Base-by-base conservation (phyloP, 768 basidiomycete genomes). In the Chalciporus piperatus region DNA sequence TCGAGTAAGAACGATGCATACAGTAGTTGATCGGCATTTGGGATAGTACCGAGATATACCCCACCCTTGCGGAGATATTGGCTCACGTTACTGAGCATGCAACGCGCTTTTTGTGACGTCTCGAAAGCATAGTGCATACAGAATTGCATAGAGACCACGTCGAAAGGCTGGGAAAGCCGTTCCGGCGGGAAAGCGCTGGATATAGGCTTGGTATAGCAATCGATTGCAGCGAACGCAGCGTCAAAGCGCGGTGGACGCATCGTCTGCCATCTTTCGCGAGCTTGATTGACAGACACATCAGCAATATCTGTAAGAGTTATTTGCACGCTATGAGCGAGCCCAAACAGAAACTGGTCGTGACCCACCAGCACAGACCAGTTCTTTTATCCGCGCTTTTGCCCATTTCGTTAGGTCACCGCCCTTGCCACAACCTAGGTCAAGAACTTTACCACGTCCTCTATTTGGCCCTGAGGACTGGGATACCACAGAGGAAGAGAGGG, bases 91-190 rank as follows among this genome's bases (percentile, higher is more conserved):
- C 84, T 79, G 28, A 99, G 82, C 97, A 99, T 97, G 67, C 83
- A 87, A 28, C 91, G 80, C 22, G 85, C 89, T 65, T 97, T 97
- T 52, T 80, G 74, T 27, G 83, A 80, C n/a, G 80, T 87, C 69
- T 98, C 94, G 67, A 99, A 98, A 8, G 97, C 97, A 64, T 99
- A 98, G 68, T 99, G 97, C 91, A 99, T 98, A 70, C 97, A 98
- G 68, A 99, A 99, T 66, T 99, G 97, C 92, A 98, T 92, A 3
- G 92, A 91, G 6, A 98, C 93, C 50, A 93, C 91, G 63, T 98
- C 97, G 64, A 97, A 97, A 6, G 85, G 85, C 27, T 78, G 76
- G 0, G 72, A 73, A 22, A 91, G 77, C 54, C 77, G 72, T 16
- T 77, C 75, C 1, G 80, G 80, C 4, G 85, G 70, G 44, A 98